A percentile compares a stretch with the other conserved stretches of the same genome.
Evolutionary conservation across 768 basidiomycete species (phyloP).

Genomic region (Sporobolomyces phaffii): DNA sequence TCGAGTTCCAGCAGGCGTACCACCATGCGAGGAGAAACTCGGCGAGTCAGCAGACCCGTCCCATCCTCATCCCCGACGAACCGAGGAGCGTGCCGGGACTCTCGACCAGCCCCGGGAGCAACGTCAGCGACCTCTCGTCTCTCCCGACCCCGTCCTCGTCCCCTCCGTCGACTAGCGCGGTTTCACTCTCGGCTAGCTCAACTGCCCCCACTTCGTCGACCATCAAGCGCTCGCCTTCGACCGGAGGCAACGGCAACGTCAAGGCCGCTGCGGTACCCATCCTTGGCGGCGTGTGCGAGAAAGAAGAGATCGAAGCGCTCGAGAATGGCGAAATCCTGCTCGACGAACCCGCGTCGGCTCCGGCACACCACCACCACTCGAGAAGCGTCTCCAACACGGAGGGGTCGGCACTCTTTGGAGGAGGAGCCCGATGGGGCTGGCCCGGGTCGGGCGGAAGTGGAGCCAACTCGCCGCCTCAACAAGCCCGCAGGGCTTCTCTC

Average conservation of each 20-base stretch:
- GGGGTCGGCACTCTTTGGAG: slow-evolving; percentile 12
- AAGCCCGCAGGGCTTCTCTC: slow-evolving; percentile 5
- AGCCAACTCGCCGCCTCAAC: not conserved
- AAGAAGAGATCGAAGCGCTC: slow-evolving; percentile 25
- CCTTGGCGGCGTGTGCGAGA: slow-evolving; percentile 31
- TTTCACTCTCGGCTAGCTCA: not conserved
- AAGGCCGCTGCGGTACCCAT: slow-evolving; percentile 7
- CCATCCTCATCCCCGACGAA: slow-evolving; percentile 7
- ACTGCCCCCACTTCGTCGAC: not conserved
- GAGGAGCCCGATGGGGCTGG: slow-evolving; percentile 36
- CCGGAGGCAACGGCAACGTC: not conserved
- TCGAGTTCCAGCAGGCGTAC: slow-evolving; percentile 33
- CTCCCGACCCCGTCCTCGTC: slow-evolving; percentile 32
- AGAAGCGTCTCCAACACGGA: not conserved
- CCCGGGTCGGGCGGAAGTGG: not conserved
- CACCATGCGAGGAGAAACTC: slow-evolving; percentile 25
- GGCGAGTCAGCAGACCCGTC: not conserved
- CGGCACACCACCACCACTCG: not conserved
- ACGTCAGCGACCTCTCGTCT: slow-evolving; percentile 10
- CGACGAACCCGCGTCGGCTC: not conserved
- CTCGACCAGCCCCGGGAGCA: slow-evolving; percentile 14
- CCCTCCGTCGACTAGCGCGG: slow-evolving; percentile 4
- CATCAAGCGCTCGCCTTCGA: not conserved
- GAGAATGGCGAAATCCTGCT: slow-evolving; percentile 11
- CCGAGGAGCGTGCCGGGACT: slow-evolving; percentile 2